Conservation (phyloP, 169 alveolate genomes). For the Babesia bovis region DNA sequence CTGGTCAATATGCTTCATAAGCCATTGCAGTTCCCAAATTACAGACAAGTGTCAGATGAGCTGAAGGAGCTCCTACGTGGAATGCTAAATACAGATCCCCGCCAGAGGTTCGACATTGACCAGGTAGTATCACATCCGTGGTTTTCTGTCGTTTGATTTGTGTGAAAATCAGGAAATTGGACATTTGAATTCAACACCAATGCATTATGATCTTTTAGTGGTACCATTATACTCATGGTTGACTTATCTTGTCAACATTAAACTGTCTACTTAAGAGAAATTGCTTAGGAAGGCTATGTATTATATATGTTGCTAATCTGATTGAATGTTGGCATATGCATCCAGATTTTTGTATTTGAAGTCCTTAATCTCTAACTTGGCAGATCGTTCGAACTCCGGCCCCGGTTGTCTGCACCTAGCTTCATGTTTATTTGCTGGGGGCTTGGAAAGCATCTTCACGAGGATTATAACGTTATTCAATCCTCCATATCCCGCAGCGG, state of each 20-base stretch:
- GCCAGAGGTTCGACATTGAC: constrained; percentile 5
- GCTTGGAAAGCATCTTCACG: constrained; percentile 52
- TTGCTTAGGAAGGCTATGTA: too few species aligned
- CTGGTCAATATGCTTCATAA: constrained; percentile 42
- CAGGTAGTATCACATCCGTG: constrained; percentile 42
- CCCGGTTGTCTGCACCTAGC: constrained; percentile 59
- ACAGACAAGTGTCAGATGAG: constrained; percentile 25
- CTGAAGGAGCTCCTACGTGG: constrained; percentile 20
- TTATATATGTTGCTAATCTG: too few species aligned
- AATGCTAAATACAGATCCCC: constrained; percentile 47
- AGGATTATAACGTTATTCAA: constrained; percentile 36
- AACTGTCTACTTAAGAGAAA: too few species aligned
- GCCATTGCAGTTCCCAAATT: constrained; percentile 22
- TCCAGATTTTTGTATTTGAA: constrained; percentile 13
- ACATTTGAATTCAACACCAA: too few species aligned
- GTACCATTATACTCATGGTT: too few species aligned
- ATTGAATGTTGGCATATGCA: neutral
- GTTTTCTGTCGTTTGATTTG: constrained; percentile 9
- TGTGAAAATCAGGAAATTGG: too few species aligned
- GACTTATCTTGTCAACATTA: too few species aligned
- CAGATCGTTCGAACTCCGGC: constrained; percentile 49
- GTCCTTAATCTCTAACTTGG: constrained; percentile 47
- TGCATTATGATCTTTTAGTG: too few species aligned
- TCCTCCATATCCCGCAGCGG: constrained; percentile 61
- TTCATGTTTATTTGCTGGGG: constrained; percentile 9